Evolutionary conservation across 2,329 filamentous ascomycete species (phyloP).

Genomic region (Fusarium sp.): DNA sequence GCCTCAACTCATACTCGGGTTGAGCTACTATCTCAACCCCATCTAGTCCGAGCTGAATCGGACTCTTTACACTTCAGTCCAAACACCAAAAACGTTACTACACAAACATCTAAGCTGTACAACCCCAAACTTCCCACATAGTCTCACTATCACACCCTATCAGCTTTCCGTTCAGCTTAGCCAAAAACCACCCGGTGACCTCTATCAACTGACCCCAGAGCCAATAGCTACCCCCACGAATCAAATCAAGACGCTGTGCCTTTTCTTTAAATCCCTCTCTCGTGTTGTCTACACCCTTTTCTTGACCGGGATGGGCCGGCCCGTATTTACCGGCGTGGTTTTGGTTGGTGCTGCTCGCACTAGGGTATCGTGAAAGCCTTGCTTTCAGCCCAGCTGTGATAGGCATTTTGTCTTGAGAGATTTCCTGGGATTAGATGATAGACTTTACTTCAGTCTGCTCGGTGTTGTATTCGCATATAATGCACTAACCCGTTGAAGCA

Average conservation of each 20-base stretch:
- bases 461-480: too few species aligned
- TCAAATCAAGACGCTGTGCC: slow-evolving; percentile 15
- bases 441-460: background rate
- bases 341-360: slow-evolving; percentile 3
- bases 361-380: slow-evolving; percentile 25
- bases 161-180: slow-evolving; percentile 18
- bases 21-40: slow-evolving; percentile 6
- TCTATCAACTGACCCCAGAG: slow-evolving; percentile 34
- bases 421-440: background rate
- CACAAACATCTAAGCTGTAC: slow-evolving; percentile 14
- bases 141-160: slow-evolving; percentile 12
- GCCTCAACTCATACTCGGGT: slow-evolving; percentile 6
- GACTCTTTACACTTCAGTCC: background rate
- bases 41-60: slow-evolving; percentile 9
- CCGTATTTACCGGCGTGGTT: slow-evolving; percentile 24
- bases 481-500: background rate
- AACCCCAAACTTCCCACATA: slow-evolving; percentile 9
- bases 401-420: background rate
- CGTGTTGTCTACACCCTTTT: slow-evolving; percentile 1
- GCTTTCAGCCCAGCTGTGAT: slow-evolving; percentile 12
- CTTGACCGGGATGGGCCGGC: slow-evolving; percentile 36
- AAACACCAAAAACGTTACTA: background rate
- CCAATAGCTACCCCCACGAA: slow-evolving; percentile 12
- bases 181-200: slow-evolving; percentile 25
- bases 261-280: slow-evolving; percentile 14